phyloP scores from a whole-genome alignment of 305 asterid species.

The Petunia hybrid region DNA sequence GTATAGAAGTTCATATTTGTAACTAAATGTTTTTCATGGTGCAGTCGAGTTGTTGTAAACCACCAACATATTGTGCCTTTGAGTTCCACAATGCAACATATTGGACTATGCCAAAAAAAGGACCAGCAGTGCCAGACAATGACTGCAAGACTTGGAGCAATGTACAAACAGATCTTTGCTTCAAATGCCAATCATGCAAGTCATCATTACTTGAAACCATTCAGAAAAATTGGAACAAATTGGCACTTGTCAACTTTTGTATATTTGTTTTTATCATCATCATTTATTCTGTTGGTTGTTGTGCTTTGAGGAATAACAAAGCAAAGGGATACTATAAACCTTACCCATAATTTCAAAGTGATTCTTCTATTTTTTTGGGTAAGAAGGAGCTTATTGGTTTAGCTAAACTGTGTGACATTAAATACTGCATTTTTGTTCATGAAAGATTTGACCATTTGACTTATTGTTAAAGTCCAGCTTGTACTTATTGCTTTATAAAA shows the following conservation, averaged over 20 bases:
- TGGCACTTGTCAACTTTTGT: constrained; percentile 38
- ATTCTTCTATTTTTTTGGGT: neutral
- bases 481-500: neutral
- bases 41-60: constrained; percentile 47
- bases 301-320: constrained; percentile 41
- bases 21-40: neutral
- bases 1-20: too few relatives aligned
- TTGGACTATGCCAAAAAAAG: constrained; percentile 36
- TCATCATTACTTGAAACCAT: constrained; percentile 36
- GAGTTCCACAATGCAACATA: constrained; percentile 33
- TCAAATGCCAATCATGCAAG: constrained; percentile 46
- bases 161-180: constrained; percentile 35
- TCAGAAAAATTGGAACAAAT: constrained; percentile 39
- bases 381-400: constrained; percentile 18
- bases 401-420: neutral
- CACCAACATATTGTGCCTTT: constrained; percentile 41
- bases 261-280: constrained; percentile 32
- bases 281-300: constrained; percentile 42
- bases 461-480: neutral
- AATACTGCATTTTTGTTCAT: constrained; percentile 15
- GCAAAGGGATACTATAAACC: constrained; percentile 21
- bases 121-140: constrained; percentile 15
- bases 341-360: neutral
- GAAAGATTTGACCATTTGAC: constrained; percentile 2
- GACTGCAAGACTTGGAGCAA: constrained; percentile 49